Base-by-base conservation (phyloP, 306 rosid species). In the Prosopis cineraria region DNA sequence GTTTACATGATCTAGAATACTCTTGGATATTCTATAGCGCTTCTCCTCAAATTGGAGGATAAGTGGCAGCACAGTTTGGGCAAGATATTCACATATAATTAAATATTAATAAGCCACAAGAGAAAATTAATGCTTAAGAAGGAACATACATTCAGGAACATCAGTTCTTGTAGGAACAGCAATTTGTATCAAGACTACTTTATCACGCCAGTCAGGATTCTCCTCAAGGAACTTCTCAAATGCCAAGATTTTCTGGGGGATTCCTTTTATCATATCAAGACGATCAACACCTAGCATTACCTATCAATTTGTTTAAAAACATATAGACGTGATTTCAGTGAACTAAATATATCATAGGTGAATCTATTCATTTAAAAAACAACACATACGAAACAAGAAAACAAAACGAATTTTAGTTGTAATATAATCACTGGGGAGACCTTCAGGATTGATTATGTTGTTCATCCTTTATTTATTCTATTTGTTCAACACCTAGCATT, bases 191-290 rank as follows among this genome's bases (percentile, higher is more conserved):
- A 95, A 87, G 72, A 95, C 98, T 68, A 95, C 98, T 91, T 91
- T 81, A 86, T 92, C 96, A 78, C 86, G 98, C 98, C 98, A 95
- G 25, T 73, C 72, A 30, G 90, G 88, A 82, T 95, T 95, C 82
- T 95, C 98, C 87, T 95, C 98, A 0, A 92, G 93, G 85, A 95
- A 95, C 79, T 95, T 89, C 72, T 95, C 98, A 47, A 95, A 95
- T 31, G 98, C 98, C 89, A 95, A 85, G 68, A 92, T 88, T 80
- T 92, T 92, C 63, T 92, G 98, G 55, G 98, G 98, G 60, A 95
- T 92, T 83, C 98, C 98, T 85, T 95, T 95, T 72, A 95, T 95
- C 97, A 92, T 95, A 87, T 95, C 98, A 67, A 95, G 98, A 78
- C 97, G 97, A 85, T 92, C 97, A 74, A 95, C 96, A 3, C 98